Evolutionary conservation across 805 yeast genomes (phyloP).

Genomic region (Suhomyces pyralidae): DNA sequence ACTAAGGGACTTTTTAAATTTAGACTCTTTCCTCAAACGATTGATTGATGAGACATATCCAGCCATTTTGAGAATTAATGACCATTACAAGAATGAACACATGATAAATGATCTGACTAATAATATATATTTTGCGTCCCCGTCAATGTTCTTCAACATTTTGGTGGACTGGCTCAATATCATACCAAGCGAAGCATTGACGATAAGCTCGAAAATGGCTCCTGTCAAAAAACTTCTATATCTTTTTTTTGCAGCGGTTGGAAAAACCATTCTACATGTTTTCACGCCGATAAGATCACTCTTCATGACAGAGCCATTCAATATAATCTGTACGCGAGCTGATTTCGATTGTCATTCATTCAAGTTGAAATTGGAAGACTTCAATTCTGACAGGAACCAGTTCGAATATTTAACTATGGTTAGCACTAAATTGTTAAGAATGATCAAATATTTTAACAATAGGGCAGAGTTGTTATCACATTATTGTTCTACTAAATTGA

Average conservation of each 20-base stretch:
- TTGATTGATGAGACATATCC: constrained; percentile 27
- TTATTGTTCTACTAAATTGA: constrained; percentile 18
- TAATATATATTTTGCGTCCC: constrained; percentile 25
- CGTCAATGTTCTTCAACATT: constrained; percentile 30
- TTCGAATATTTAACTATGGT: constrained; percentile 20
- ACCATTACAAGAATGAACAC: constrained; percentile 17
- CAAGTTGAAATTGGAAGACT: constrained; percentile 6
- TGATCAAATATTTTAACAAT: constrained; percentile 32
- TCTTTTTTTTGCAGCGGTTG: constrained; percentile 34
- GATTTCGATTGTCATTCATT: constrained; percentile 25
- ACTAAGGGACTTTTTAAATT: constrained; percentile 19
- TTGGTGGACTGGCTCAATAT: constrained; percentile 34
- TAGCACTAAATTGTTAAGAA: constrained; percentile 26
- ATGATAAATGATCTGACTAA: constrained; percentile 12
- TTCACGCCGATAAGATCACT: constrained; percentile 35
- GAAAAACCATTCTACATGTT: constrained; percentile 30
- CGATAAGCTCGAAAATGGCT: constrained; percentile 23
- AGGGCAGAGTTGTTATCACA: constrained; percentile 26
- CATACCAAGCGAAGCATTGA: constrained; percentile 31
- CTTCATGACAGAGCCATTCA: constrained; percentile 32
- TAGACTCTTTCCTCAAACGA: constrained; percentile 27
- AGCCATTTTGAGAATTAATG: constrained; percentile 23
- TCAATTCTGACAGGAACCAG: constrained; percentile 15
- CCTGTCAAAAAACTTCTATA: constrained; percentile 34
- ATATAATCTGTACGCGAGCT: constrained; percentile 29